A percentile compares a stretch with the other conserved stretches of the same genome.
Conservation (phyloP, 352 stramenopile species). For the Globisporangium cystogenes region DNA sequence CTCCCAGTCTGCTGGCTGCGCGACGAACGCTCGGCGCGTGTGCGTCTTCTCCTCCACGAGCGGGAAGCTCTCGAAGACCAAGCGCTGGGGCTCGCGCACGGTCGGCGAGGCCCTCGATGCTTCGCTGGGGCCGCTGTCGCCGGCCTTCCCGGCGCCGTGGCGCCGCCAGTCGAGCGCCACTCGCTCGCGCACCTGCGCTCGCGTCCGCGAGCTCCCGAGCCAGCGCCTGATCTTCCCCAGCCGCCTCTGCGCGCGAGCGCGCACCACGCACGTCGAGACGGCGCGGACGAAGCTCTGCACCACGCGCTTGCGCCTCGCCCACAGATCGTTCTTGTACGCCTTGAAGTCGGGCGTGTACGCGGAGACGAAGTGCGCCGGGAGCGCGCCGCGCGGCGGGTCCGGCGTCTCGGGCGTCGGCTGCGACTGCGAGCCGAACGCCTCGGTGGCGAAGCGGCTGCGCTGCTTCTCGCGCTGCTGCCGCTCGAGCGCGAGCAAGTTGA, state of each 20-base stretch:
- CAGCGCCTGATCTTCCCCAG: constrained; percentile 50
- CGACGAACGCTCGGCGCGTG: constrained; percentile 24
- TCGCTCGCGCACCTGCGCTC: constrained; percentile 48
- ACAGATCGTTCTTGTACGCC: constrained; percentile 86
- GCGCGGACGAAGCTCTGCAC: constrained; percentile 61
- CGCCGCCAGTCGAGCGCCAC: constrained; percentile 51
- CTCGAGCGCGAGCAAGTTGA: constrained; percentile 24
- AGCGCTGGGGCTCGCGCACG: not conserved
- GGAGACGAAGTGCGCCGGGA: constrained; percentile 39
- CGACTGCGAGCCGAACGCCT: constrained; percentile 26
- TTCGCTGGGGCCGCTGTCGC: not conserved
- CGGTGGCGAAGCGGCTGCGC: constrained; percentile 29
- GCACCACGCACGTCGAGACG: constrained; percentile 72
- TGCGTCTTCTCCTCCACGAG: constrained; percentile 54
- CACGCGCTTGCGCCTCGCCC: constrained; percentile 58
- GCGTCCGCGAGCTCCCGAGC: constrained; percentile 38
- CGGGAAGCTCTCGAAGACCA: constrained; percentile 52
- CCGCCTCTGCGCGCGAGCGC: constrained; percentile 47
- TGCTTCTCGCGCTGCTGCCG: constrained; percentile 37
- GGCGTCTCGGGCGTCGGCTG: constrained; percentile 17
- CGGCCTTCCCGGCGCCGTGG: constrained; percentile 2
- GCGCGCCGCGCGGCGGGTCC: constrained; percentile 20
- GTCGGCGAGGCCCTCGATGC: too few relatives aligned
- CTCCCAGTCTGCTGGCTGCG: constrained; percentile 34
- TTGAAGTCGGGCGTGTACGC: constrained; percentile 67